These are phyloP conservation scores for Heliamphora ciliata DNA, from an alignment of 179 eudicot genomes.

Conservation along the genomic window DNA sequence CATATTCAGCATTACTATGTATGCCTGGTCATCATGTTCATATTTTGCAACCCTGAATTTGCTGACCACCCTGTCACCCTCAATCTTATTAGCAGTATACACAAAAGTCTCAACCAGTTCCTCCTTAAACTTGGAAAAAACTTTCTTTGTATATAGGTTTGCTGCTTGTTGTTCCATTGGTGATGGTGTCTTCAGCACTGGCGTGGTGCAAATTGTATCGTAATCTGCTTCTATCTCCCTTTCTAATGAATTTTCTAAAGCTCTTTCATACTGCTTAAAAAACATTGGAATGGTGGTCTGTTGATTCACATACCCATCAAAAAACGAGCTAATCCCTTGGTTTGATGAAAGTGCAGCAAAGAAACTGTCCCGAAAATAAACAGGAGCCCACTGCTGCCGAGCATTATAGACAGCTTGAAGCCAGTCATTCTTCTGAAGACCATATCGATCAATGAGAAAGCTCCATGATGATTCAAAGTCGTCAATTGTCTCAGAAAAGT, in stretches of 20 bases:
- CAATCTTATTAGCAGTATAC: slow-evolving; percentile 37
- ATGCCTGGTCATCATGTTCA: slow-evolving; percentile 36
- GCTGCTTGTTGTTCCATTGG: slow-evolving; percentile 55
- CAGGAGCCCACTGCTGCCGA: slow-evolving; percentile 46
- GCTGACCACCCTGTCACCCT: slow-evolving; percentile 28
- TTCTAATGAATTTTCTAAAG: slow-evolving; percentile 33
- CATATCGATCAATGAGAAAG: slow-evolving; percentile 33
- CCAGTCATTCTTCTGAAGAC: slow-evolving; percentile 35
- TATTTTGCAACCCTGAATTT: slow-evolving; percentile 43
- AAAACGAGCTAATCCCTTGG: slow-evolving; percentile 35
- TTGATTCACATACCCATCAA: slow-evolving; percentile 41
- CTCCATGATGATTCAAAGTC: slow-evolving; percentile 47
- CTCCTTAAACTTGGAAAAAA: slow-evolving; percentile 45
- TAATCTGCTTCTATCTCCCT: slow-evolving; percentile 41
- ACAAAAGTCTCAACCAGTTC: slow-evolving; percentile 43
- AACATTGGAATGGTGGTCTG: slow-evolving; percentile 33
- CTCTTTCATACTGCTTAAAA: slow-evolving; percentile 41
- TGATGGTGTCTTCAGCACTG: slow-evolving; percentile 42
- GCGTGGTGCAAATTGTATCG: slow-evolving; percentile 31
- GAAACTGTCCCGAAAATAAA: slow-evolving; percentile 36
- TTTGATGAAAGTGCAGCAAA: slow-evolving; percentile 32
- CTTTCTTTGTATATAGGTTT: slow-evolving; percentile 34
- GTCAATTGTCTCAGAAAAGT: slow-evolving; percentile 36
- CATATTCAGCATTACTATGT: slow-evolving; percentile 32
- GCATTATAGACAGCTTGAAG: slow-evolving; percentile 43